These are phyloP conservation scores for Exophiala lecanii-corni DNA, from an alignment of 2,329 filamentous ascomycete genomes.

Conservation along the genomic window DNA sequence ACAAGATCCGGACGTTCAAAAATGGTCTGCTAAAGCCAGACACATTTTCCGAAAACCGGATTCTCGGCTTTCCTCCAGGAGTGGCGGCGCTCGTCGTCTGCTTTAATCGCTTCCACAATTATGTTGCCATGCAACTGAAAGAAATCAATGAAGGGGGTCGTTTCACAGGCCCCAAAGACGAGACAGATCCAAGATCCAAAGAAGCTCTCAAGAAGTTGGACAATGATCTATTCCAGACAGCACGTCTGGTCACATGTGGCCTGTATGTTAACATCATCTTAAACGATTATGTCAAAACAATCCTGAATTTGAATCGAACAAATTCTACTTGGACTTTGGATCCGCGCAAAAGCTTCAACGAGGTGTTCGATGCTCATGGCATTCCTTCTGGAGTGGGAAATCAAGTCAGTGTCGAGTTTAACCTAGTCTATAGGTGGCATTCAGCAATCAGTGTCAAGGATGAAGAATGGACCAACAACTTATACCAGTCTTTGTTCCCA, in stretches of 20 bases:
- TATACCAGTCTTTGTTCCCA: constrained; percentile 58
- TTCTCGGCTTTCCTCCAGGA: constrained; percentile 60
- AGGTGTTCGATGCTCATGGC: constrained; percentile 38
- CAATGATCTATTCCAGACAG: constrained; percentile 54
- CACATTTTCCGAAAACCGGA: constrained; percentile 58
- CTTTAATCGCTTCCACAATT: constrained; percentile 64
- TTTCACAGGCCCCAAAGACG: constrained; percentile 32
- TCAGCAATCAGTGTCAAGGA: constrained; percentile 71
- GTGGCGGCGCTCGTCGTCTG: constrained; percentile 59
- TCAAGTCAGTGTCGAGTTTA: constrained; percentile 82
- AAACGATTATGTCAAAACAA: constrained; percentile 28
- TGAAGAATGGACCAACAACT: constrained; percentile 72
- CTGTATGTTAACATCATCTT: constrained; percentile 29
- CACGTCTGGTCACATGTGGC: constrained; percentile 38
- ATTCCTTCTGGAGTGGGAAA: constrained; percentile 72
- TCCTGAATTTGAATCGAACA: constrained; percentile 28
- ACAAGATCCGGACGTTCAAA: constrained; percentile 55
- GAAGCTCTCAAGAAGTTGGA: constrained; percentile 42
- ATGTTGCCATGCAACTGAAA: constrained; percentile 55
- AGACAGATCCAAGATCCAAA: constrained; percentile 26
- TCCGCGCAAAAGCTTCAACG: constrained; percentile 24
- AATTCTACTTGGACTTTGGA: constrained; percentile 28
- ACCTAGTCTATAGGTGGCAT: constrained; percentile 84
- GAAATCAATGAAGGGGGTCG: constrained; percentile 61
- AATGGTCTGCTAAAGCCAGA: constrained; percentile 63